phyloP scores from a whole-genome alignment of 2,329 filamentous ascomycete species.

The Hortaea sp. region DNA sequence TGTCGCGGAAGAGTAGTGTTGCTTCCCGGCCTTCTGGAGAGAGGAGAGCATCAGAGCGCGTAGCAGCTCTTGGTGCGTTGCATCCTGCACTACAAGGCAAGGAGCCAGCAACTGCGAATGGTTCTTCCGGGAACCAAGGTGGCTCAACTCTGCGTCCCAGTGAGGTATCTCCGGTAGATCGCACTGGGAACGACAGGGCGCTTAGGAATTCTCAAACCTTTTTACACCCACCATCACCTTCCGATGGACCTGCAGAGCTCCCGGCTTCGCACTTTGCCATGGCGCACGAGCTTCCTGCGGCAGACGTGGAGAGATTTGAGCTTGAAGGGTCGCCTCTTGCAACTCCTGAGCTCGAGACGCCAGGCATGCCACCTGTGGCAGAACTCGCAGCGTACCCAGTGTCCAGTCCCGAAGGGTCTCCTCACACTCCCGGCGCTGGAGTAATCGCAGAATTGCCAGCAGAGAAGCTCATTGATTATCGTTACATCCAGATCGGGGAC shows the following conservation, averaged over 20 bases:
- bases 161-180: no score
- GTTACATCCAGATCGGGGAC: background rate
- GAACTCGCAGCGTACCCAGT: background rate
- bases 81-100: conserved; percentile 1
- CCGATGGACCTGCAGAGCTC: background rate
- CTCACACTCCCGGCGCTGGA: background rate
- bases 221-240: conserved; percentile 6
- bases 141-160: background rate
- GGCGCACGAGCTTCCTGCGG: background rate
- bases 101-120: conserved; percentile 3
- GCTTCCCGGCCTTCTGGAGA: background rate
- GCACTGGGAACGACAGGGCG: no score
- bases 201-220: conserved; percentile 2
- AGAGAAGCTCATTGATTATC: background rate
- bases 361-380: background rate
- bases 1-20: background rate
- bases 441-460: background rate
- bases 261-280: background rate
- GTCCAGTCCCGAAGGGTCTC: background rate
- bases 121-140: background rate
- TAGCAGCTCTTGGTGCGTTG: background rate
- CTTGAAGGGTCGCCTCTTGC: background rate
- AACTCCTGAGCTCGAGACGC: conserved; percentile 3
- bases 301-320: background rate
- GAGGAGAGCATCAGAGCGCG: background rate